Evolutionary conservation across 768 basidiomycete species (phyloP), one percentile per base, ranked within the genome.

Genomic region (Mycena alexandri): DNA sequence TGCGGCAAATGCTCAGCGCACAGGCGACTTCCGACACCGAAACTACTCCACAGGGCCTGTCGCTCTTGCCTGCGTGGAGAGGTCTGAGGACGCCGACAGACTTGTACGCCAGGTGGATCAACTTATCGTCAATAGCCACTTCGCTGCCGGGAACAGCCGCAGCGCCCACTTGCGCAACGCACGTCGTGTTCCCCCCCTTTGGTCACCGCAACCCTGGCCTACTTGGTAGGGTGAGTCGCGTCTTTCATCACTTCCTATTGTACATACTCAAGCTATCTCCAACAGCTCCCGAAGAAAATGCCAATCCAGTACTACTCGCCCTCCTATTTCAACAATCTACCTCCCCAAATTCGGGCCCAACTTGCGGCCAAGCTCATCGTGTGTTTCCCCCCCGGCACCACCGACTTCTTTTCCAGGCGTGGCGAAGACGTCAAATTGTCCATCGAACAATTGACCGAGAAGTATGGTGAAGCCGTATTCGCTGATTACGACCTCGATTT

Each of bases 21-120:
- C 63, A 63, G 55, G 61, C 61, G 8, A 68, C 67, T 24, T 68
- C 67, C 16, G 67, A 68, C 47, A 33, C 38, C 67, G 62, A 29
- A 29, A 29, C 29, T 29, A 68, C 29, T 29, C 29, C 29, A 29
- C 29, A 54, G 25, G 58, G 22, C 38, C 61, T 16, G 21, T 11
- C 8, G 67, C 61, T 21, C 67, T 60, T 58, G 61, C 47, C 17
- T 55, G 61, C n/a, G 25, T 14, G 17, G 61, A 68, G 48, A 51
- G 62, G 34, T 68, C 62, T 29, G 11, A 44, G 24, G 61, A 24
- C n/a, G 61, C 55, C 7, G 56, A 63, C 21, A 38, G 21, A 42
- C 5, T 68, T 48, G 14, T 68, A n/a, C 48, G 56, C 7, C 33
- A 19, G 12, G 51, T 63, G 25, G 62, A 68, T 17, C 0, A 24